A percentile compares a stretch with the other conserved stretches of the same genome.
phyloP scores from a whole-genome alignment of 495 filamentous ascomycete genomes.

The Cetradonia linearis region DNA sequence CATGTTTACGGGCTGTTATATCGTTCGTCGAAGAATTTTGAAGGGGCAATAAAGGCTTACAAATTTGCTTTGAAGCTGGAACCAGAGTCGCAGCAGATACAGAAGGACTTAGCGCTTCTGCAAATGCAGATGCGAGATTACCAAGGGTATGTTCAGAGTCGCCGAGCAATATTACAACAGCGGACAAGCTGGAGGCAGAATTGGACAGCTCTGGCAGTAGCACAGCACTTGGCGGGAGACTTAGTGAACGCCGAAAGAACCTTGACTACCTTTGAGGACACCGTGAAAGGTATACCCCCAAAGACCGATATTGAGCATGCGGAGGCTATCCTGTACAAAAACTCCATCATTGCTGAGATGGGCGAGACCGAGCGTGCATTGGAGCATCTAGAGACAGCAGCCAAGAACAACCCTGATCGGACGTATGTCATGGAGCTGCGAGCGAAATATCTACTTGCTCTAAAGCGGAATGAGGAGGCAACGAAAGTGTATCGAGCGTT shows the following conservation, averaged over 20 bases:
- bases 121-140: conserved; percentile 97
- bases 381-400: conserved; percentile 70
- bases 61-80: conserved; percentile 87
- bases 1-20: conserved; percentile 97
- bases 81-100: conserved; percentile 86
- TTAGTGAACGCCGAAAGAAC: conserved; percentile 80
- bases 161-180: conserved; percentile 71
- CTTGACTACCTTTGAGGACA: conserved; percentile 83
- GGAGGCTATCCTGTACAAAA: conserved; percentile 95
- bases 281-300: conserved; percentile 63
- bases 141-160: conserved; percentile 80
- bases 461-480: conserved; percentile 72
- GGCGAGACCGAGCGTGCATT: conserved; percentile 71
- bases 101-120: conserved; percentile 82
- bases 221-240: conserved; percentile 80
- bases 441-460: conserved; percentile 71
- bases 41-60: conserved; percentile 98
- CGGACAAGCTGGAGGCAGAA: conserved; percentile 72
- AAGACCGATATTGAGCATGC: conserved; percentile 83
- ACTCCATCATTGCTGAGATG: conserved; percentile 79
- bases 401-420: conserved; percentile 70
- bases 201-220: conserved; percentile 92
- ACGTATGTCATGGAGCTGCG: conserved; percentile 82
- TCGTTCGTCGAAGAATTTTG: conserved; percentile 87
- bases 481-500: conserved; percentile 68